Evolutionary conservation across 148 eudicot genomes (phyloP).

Genomic region (Dysphania ambrosioides): DNA sequence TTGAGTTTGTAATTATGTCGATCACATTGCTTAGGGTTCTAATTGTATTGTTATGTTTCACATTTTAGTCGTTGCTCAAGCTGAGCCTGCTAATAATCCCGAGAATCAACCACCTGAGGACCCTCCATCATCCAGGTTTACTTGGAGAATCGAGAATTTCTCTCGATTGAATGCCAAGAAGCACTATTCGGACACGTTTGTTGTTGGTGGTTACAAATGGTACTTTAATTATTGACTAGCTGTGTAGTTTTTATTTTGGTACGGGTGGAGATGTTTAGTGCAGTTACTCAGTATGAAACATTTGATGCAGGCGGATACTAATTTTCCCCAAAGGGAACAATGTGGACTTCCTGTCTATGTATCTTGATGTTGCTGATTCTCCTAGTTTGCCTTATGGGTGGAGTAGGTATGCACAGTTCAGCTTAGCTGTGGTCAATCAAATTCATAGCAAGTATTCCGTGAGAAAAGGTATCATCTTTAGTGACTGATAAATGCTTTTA

Average conservation of each 20-base stretch:
- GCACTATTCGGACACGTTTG: conserved; percentile 72
- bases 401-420: conserved; percentile 94
- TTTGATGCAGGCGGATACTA: conserved; percentile 74
- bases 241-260: neutral
- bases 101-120: conserved; percentile 73
- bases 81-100: conserved; percentile 37
- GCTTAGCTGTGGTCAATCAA: conserved; percentile 81
- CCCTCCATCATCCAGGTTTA: conserved; percentile 67
- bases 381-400: conserved; percentile 84
- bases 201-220: conserved; percentile 86
- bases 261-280: neutral
- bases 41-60: conserved; percentile 15
- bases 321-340: conserved; percentile 93
- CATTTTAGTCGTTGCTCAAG: conserved; percentile 43
- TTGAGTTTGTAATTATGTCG: neutral
- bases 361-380: conserved; percentile 90
- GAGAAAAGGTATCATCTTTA: conserved; percentile 58
- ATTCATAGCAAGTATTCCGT: conserved; percentile 59
- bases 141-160: conserved; percentile 82
- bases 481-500: neutral
- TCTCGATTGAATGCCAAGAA: conserved; percentile 68
- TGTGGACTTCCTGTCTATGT: conserved; percentile 87
- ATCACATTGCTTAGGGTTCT: conserved; percentile 24
- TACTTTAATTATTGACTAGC: conserved; percentile 19
- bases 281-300: conserved; percentile 12